Conservation (phyloP, 2,329 filamentous ascomycete species). For the Ploettnerulaceae sp. region DNA sequence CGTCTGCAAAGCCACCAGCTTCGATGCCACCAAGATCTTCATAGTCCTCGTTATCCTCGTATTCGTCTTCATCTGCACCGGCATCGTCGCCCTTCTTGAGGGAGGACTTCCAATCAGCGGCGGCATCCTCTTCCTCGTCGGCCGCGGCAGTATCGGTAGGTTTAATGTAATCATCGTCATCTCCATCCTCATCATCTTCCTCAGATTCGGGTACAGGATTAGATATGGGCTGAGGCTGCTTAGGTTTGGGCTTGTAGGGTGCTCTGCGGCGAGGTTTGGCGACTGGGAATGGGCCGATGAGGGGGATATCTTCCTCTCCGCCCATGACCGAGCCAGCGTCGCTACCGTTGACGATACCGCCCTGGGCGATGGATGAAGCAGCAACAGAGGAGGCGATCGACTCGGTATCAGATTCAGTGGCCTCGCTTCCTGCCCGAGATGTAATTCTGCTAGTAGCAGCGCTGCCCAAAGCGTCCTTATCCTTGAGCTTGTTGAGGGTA, state of each 20-base stretch:
- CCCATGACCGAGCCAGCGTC: not conserved
- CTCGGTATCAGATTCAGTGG: slow-evolving; percentile 7
- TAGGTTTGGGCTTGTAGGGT: not conserved
- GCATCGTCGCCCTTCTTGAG: slow-evolving; percentile 5
- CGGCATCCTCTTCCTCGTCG: slow-evolving; percentile 10
- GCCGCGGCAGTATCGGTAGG: slow-evolving; percentile 1
- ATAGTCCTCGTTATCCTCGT: slow-evolving; percentile 8
- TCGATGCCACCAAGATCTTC: slow-evolving; percentile 11
- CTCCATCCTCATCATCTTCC: slow-evolving; percentile 6
- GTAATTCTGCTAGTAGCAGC: slow-evolving; percentile 43
- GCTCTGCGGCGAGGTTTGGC: not conserved
- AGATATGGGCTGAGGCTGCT: not conserved
- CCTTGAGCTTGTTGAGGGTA: slow-evolving; percentile 14
- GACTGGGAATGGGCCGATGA: not conserved
- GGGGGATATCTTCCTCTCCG: not conserved
- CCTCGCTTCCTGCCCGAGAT: slow-evolving; percentile 20
- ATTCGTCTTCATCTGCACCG: slow-evolving; percentile 10
- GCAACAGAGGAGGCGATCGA: slow-evolving; percentile 5
- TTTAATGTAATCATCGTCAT: slow-evolving; percentile 16
- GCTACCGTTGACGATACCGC: not conserved
- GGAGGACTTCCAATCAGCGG: slow-evolving; percentile 9
- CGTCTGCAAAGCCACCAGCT: slow-evolving; percentile 10
- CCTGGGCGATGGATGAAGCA: too few species aligned
- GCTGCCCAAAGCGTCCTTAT: slow-evolving; percentile 44
- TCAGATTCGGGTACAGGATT: not conserved